phyloP scores from a whole-genome alignment of 495 filamentous ascomycete species.

The Penicillium macrosclerotiorum region DNA sequence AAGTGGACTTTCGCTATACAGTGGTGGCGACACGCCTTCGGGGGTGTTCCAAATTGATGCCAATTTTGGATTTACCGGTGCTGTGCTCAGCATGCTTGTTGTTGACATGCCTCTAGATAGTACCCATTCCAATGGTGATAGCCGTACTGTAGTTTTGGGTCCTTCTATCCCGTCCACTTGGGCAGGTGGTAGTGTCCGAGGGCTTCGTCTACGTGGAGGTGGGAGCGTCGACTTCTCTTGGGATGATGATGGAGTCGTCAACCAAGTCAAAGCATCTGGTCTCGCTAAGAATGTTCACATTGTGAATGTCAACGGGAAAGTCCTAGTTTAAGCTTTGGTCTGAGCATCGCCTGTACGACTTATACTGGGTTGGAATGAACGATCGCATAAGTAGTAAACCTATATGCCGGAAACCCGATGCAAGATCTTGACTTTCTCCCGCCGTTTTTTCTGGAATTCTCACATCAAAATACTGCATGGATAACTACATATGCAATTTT shows the following conservation, averaged over 20 bases:
- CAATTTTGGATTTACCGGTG: constrained; percentile 50
- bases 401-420: no score
- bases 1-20: constrained; percentile 49
- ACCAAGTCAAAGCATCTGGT: neutral
- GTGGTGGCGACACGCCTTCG: constrained; percentile 8
- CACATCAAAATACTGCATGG: no score
- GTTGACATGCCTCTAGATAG: constrained; percentile 32
- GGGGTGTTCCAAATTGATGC: constrained; percentile 55
- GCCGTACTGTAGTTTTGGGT: constrained; percentile 33
- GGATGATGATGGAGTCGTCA: constrained; percentile 28
- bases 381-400: no score
- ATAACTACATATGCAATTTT: no score
- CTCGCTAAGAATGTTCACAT: neutral
- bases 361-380: no score
- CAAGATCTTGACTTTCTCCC: no score
- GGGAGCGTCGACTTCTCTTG: constrained; percentile 37
- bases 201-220: constrained; percentile 40
- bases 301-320: neutral
- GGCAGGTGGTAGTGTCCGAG: constrained; percentile 33
- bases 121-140: constrained; percentile 1
- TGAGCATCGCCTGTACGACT: no score
- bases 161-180: constrained; percentile 42
- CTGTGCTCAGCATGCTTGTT: constrained; percentile 46
- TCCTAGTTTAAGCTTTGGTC: neutral
- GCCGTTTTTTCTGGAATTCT: no score